Base-by-base conservation (phyloP, 805 yeast genomes). In the Zygosaccharomyces rouxii region DNA sequence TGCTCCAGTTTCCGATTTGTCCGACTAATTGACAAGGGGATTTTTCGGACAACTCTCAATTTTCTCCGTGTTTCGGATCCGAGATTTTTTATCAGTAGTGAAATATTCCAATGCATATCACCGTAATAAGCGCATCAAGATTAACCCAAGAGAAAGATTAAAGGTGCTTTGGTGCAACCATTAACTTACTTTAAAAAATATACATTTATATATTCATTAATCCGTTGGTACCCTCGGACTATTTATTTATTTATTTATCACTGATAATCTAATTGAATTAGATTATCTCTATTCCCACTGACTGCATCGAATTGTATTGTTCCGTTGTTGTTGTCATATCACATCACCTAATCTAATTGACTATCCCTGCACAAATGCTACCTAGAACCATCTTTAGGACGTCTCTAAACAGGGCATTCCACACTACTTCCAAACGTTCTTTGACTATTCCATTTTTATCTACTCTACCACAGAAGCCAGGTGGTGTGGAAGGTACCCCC, bases 401-500 rank as follows among this genome's bases (percentile, higher is more conserved):
- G 26, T 38, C 52, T 19, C 29, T 40, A 21, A 30, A 42, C 45
- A 52, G 62, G 49, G 51, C 55, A 11, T 57, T 58, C 44, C 64
- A 59, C 23, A 56, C 68, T 5, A 51, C 66, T n/a, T 55, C 59
- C 16, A 60, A 52, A 53, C 69, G 63, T 57, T 48, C 57, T 9
- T 60, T 72, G 46, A 72, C 73, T 22, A 73, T 74, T 46, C 68
- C 76, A 66, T 71, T 78, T 68, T 57, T 80, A 70, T 81, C 80
- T 55, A 73, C 77, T 41, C 79, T 81, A 51, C 83, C 84, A 49
- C 95, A 87, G 70, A 92, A 95, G 30, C 87, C 97, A 38, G 98
- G 97, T 33, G 76, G 85, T 66, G 83, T 92, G 49, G 83, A 83
- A 41, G 98, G 97, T n/a, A 81, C 90, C 5, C 96, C 90, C 42